Base-by-base conservation (phyloP, 371 early-diverging fungal genomes). In the Circinella umbellata region DNA sequence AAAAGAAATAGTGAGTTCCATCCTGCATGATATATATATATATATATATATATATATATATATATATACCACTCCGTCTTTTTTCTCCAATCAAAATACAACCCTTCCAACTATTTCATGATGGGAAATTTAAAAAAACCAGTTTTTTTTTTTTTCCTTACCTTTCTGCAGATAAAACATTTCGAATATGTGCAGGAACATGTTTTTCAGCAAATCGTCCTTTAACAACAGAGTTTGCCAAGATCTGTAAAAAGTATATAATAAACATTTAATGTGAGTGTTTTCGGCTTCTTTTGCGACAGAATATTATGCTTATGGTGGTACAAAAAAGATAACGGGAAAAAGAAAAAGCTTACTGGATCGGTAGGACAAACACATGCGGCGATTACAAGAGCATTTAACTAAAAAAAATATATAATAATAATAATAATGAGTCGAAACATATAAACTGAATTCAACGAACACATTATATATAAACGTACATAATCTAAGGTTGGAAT, bases 151-250 rank as follows among this genome's bases (percentile, higher is more conserved):
- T 27, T 27, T 42, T 11, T 11, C 1, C 3, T 42, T 78, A 84
- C 86, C 87, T 90, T 79, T 99, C 99, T 36, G 95, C 95, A 0
- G 95, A 91, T 10, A 99, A 73, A 14, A 97, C 81, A 74, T 95
- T 85, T 64, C 98, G 91, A n/a, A 99, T 86, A 63, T 93, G 84
- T 47, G 88, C 80, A 0, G 98, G 95, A 13, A 99, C 94, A 74
- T 97, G 92, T 66, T 91, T 90, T 73, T 96, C 96, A 9, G 99
- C 98, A 86, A 98, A 98, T 66, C 92, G 87, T n/a, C 99, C 99
- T 76, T 96, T 95, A 20, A 99, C 92, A 3, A 99, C 94, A 14
- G 95, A 92, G 84, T 96, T 96, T 60, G 98, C 95, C 60, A 99
- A 79, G 35, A 99, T 84, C 88, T 88, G 15, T 34, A 4, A 8